A percentile compares a stretch with the other conserved stretches of the same genome.
Evolutionary conservation across 2,329 filamentous ascomycete genomes (phyloP).

Genomic region (Pseudogymnoascus sp.): DNA sequence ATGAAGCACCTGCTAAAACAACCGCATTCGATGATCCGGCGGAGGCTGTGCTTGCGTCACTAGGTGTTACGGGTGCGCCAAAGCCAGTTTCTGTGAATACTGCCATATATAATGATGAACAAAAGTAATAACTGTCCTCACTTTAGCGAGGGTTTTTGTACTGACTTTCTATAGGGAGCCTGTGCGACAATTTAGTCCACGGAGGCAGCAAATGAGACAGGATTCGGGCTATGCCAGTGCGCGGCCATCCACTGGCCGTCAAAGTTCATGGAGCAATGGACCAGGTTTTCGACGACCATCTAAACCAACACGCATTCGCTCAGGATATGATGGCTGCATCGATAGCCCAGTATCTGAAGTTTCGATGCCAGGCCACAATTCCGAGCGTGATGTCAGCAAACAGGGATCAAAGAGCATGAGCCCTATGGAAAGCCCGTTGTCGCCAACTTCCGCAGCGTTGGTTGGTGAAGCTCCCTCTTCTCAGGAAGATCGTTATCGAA

Average conservation of each 20-base stretch:
- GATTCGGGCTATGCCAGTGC: slow-evolving; percentile 27
- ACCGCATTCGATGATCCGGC: slow-evolving; percentile 20
- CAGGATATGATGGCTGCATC: background rate
- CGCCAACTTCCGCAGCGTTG: slow-evolving; percentile 25
- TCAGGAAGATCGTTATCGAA: slow-evolving; percentile 13
- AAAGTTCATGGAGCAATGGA: background rate
- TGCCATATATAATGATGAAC: background rate
- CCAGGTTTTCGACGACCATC: background rate
- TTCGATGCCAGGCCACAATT: slow-evolving; percentile 1
- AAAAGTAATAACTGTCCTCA: background rate
- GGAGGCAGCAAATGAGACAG: slow-evolving; percentile 15
- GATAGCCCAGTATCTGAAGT: slow-evolving; percentile 5
- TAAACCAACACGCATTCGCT: background rate
- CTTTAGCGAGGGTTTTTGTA: background rate
- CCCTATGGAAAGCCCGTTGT: slow-evolving; percentile 16
- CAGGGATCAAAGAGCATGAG: background rate
- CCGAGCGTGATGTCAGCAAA: background rate
- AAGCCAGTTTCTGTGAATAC: slow-evolving; percentile 23
- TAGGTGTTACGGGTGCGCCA: slow-evolving; percentile 30
- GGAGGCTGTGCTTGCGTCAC: slow-evolving; percentile 28
- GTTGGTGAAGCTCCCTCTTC: slow-evolving; percentile 20
- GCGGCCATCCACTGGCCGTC: slow-evolving; percentile 23
- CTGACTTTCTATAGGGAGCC: background rate
- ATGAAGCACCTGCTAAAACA: slow-evolving; percentile 20
- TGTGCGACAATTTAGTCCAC: slow-evolving; percentile 14